A percentile compares a stretch with the other conserved stretches of the same genome.
These are phyloP conservation scores for Ceratobasidium sp. DNA, from an alignment of 1,284 basidiomycete species.

Conservation along the genomic window DNA sequence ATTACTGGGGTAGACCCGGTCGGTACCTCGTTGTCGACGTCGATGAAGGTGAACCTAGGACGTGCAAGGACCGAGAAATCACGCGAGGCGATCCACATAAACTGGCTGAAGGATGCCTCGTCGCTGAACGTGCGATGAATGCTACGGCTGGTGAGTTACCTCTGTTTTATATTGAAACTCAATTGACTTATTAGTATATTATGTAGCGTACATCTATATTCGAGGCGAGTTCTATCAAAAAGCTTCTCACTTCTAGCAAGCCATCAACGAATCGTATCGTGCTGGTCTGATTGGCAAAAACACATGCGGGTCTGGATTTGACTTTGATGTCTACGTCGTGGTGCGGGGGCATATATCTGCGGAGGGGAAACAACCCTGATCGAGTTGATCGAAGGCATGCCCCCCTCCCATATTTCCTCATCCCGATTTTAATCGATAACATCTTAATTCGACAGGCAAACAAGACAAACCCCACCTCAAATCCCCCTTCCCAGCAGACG, in stretches of 20 bases:
- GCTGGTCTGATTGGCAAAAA: conserved; percentile 93
- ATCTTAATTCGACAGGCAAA: conserved; percentile 66
- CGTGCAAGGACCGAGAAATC: conserved; percentile 99
- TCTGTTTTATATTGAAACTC: too few relatives aligned
- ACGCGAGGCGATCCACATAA: conserved; percentile 98
- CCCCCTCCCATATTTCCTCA: too few relatives aligned
- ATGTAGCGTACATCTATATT: conserved; percentile 94
- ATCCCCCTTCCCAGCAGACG: conserved; percentile 99
- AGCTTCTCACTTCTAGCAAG: conserved; percentile 92
- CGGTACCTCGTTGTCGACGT: conserved; percentile 98
- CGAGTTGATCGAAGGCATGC: conserved; percentile 86
- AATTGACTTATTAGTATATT: background rate
- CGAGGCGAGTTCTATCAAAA: conserved; percentile 99
- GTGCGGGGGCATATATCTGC: conserved; percentile 98
- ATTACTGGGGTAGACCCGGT: conserved; percentile 66
- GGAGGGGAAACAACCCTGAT: conserved; percentile 99
- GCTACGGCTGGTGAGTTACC: conserved; percentile 76
- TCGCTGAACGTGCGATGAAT: conserved; percentile 98
- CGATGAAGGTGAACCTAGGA: conserved; percentile 98
- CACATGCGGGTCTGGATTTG: conserved; percentile 92
- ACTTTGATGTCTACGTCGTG: conserved; percentile 96
- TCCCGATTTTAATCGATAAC: background rate
- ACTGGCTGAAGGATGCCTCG: conserved; percentile 96
- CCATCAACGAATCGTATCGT: conserved; percentile 95
- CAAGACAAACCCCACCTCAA: conserved; percentile 98